phyloP scores from a whole-genome alignment of 1,139 yeast genomes.

The Scheffersomyces illinoinensis region DNA sequence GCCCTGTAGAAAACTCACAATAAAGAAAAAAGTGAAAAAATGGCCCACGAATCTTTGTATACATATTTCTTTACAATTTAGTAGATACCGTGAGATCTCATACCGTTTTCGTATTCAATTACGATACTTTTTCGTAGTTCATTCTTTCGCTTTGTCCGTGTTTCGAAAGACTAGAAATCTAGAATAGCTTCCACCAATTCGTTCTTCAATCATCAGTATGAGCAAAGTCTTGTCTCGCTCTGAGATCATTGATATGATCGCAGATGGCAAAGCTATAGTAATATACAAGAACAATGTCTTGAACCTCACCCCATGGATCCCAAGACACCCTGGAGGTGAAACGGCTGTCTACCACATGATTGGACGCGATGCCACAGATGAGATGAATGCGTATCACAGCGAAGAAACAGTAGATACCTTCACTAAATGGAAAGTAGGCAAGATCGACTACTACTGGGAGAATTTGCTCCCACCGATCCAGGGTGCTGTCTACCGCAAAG shows the following conservation, averaged over 20 bases:
- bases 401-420: constrained; percentile 55
- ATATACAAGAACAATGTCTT: constrained; percentile 63
- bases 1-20: not conserved
- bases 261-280: constrained; percentile 68
- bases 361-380: constrained; percentile 90
- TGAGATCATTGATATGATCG: constrained; percentile 49
- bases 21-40: not conserved
- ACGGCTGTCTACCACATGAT: constrained; percentile 80
- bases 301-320: constrained; percentile 69
- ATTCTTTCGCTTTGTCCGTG: not conserved
- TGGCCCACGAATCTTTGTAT: not conserved
- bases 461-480: constrained; percentile 86
- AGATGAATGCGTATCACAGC: constrained; percentile 80
- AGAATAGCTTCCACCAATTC: not conserved
- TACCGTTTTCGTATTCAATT: no score
- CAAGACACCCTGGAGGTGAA: constrained; percentile 86
- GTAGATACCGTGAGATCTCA: not conserved
- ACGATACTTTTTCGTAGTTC: not conserved
- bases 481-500: constrained; percentile 58
- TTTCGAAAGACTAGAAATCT: not conserved
- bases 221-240: constrained; percentile 16
- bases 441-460: constrained; percentile 62
- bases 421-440: constrained; percentile 61
- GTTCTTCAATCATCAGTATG: not conserved
- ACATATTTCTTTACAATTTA: no score